These are phyloP conservation scores for Paecilomyces dactylethromorphus DNA, from an alignment of 2,329 filamentous ascomycete species.

Conservation along the genomic window DNA sequence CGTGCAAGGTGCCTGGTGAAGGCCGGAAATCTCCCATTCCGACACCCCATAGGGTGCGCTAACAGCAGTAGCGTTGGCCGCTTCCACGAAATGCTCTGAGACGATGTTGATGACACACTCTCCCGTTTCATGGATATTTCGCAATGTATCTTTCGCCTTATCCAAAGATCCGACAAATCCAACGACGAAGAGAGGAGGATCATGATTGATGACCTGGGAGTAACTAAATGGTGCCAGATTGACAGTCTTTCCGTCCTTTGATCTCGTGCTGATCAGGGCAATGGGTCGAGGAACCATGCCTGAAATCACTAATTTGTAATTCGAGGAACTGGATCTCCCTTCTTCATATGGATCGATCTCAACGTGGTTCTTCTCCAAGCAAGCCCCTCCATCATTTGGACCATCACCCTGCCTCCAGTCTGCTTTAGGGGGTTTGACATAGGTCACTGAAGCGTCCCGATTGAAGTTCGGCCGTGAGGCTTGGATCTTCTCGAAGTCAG, in stretches of 20 bases:
- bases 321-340: conserved; percentile 60
- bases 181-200: conserved; percentile 75
- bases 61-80: conserved; percentile 69
- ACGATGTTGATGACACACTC: conserved; percentile 86
- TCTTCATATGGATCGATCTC: conserved; percentile 74
- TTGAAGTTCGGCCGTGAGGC: conserved; percentile 37
- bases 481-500: conserved; percentile 33
- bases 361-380: conserved; percentile 55
- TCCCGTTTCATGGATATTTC: conserved; percentile 61
- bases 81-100: conserved; percentile 74
- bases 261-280: conserved; percentile 54
- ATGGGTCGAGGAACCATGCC: conserved; percentile 78
- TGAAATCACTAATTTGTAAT: conserved; percentile 90
- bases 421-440: conserved; percentile 35
- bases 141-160: conserved; percentile 69
- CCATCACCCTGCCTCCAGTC: conserved; percentile 38
- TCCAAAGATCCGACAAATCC: conserved; percentile 53
- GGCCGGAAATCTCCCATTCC: conserved; percentile 74
- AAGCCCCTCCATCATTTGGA: conserved; percentile 39
- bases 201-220: conserved; percentile 75
- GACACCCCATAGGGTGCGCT: conserved; percentile 69
- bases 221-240: conserved; percentile 89
- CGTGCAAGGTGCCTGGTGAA: conserved; percentile 61
- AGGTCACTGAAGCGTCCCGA: conserved; percentile 23
- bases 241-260: conserved; percentile 55